phyloP scores from a whole-genome alignment of 2,329 filamentous ascomycete species.

The Graphilbum fragrans region DNA sequence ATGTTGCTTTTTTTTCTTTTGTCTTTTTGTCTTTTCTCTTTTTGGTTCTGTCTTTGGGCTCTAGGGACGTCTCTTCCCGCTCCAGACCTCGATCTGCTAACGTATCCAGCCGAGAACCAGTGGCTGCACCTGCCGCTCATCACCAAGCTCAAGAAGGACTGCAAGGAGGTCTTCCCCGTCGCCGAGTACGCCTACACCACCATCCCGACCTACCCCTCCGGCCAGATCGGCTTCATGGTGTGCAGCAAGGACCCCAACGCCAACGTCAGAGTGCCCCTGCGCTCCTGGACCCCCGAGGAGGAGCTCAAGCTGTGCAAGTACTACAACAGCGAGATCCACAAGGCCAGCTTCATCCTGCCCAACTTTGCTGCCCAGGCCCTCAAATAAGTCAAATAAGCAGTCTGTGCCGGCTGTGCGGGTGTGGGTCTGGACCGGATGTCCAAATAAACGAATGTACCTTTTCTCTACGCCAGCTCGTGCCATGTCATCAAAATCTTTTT shows the following conservation, averaged over 20 bases:
- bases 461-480: no score
- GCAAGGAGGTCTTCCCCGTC: constrained; percentile 92
- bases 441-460: no score
- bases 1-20: constrained; percentile 2
- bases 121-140: constrained; percentile 97
- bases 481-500: no score
- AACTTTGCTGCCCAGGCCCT: constrained; percentile 79
- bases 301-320: constrained; percentile 90
- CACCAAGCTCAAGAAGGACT: constrained; percentile 88
- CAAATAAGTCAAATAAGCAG: no score
- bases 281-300: constrained; percentile 72
- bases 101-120: constrained; percentile 81
- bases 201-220: constrained; percentile 96
- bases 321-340: constrained; percentile 96
- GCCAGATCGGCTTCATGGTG: constrained; percentile 99
- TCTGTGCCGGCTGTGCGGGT: no score
- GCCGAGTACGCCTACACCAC: constrained; percentile 99
- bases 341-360: constrained; percentile 84
- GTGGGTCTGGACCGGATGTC: no score
- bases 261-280: constrained; percentile 75
- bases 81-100: constrained; percentile 1
- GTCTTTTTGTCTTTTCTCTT: constrained; percentile 2
- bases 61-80: no score
- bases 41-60: not conserved
- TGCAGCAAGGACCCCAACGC: constrained; percentile 87